Evolutionary conservation across 768 basidiomycete species (phyloP).

Genomic region (Tulasnella sp.): DNA sequence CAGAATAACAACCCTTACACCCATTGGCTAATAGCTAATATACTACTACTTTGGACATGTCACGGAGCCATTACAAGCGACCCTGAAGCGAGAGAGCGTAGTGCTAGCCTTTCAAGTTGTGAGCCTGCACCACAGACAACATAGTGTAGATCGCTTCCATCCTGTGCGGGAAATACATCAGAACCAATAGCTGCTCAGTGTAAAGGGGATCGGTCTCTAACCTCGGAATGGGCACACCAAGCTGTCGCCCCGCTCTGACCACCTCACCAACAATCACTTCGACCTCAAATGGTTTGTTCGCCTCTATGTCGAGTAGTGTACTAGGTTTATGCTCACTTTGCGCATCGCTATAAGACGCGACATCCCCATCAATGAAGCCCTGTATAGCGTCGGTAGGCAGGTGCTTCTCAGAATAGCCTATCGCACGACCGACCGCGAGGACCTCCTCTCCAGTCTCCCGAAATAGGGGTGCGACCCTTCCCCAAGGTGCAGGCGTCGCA

Average conservation of each 20-base stretch:
- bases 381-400: neutral
- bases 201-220: neutral
- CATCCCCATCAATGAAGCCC: no score
- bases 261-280: conserved; percentile 15
- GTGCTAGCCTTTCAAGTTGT: no score
- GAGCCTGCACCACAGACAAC: no score
- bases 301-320: conserved; percentile 5
- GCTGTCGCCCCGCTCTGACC: neutral
- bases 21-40: no score
- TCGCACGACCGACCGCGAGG: neutral
- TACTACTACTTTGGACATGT: no score
- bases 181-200: no score
- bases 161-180: no score
- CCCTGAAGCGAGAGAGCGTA: no score
- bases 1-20: no score
- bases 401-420: neutral
- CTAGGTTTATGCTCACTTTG: neutral
- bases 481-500: conserved; percentile 32
- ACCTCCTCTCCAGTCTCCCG: neutral
- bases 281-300: conserved; percentile 8
- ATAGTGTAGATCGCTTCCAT: no score
- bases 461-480: neutral
- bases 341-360: neutral
- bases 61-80: no score
- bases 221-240: conserved; percentile 2